Base-by-base conservation (phyloP, 345 rosid genomes). In the Arabis alpina region DNA sequence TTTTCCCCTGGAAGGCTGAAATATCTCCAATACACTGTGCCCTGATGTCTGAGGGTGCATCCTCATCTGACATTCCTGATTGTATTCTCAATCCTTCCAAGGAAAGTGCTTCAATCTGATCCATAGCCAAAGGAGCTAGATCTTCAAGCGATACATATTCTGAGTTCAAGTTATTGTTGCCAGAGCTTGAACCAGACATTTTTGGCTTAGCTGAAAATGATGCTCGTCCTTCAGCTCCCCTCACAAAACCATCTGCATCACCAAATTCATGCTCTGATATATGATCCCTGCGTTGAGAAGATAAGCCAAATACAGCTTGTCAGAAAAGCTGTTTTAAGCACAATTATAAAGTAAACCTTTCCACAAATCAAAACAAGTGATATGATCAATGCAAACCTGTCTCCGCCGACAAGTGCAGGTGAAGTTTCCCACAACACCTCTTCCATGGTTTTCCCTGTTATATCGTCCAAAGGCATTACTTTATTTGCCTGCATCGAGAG, bases 101-200 rank as follows among this genome's bases (percentile, higher is more conserved):
- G 32, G 97, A 86, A 74, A 93, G 96, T 44, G 96, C 96, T 85
- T 93, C 98, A 60, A 93, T 88, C 84, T 93, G 92, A 79, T 90
- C 91, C 93, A 93, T 85, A 57, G 98, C 98, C 81, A 93, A 78
- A 58, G 97, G 98, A 70, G 98, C 98, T 59, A 93, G 91, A 75
- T 93, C 92, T 80, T 93, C 98, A 27, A 93, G 84, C 72, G 96
- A 88, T 68, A 86, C 97, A 76, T 83, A 93, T 54, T 93, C 97
- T 4, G 88, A 74, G 66, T 78, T 84, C 57, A 73, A 63, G 56
- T 77, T 87, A 61, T 40, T 77, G 4, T 40, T 51, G 67, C 73
- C 74, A 16, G 86, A 75, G 63, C 71, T 66, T 68, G 89, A 80
- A 61, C 71, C 73, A 10, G 54, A 36, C 61, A 70, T 80, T 42